Percentiles rank a stretch among this genome's conserved stretches.
Conservation (phyloP, 306 rosid genomes). For the Datisca glomerata region DNA sequence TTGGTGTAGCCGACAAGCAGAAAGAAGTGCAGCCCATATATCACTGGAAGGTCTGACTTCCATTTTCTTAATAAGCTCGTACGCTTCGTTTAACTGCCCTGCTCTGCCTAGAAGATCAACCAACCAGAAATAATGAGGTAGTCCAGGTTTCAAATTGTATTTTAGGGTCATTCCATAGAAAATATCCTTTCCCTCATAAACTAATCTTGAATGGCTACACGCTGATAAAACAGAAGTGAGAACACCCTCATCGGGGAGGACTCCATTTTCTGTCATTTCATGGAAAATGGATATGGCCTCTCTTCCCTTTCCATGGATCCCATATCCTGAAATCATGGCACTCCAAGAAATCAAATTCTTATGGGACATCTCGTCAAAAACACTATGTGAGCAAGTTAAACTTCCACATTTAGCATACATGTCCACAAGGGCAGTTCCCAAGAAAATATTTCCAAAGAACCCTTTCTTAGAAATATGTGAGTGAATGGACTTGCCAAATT, state of each 20-base stretch:
- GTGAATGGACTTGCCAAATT: slow-evolving; percentile 35
- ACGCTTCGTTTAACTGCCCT: slow-evolving; percentile 46
- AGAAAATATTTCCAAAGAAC: slow-evolving; percentile 27
- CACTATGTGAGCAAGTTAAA: slow-evolving; percentile 24
- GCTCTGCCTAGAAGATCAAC: slow-evolving; percentile 58
- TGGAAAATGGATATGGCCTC: slow-evolving; percentile 38
- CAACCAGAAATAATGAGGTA: slow-evolving; percentile 39
- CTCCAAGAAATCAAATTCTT: slow-evolving; percentile 48
- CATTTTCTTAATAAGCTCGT: slow-evolving; percentile 29
- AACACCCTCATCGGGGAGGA: slow-evolving; percentile 45
- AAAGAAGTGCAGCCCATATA: slow-evolving; percentile 45
- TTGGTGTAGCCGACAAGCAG: slow-evolving; percentile 41
- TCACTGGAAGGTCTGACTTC: slow-evolving; percentile 30
- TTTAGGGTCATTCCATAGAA: slow-evolving; percentile 29
- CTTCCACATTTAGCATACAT: slow-evolving; percentile 60
- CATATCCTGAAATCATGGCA: too few species aligned
- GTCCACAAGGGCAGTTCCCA: slow-evolving; percentile 42
- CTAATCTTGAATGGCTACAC: slow-evolving; percentile 60
- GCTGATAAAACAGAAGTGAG: slow-evolving; percentile 48
- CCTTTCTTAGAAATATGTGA: slow-evolving; percentile 34
- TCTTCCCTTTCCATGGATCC: slow-evolving; percentile 49
- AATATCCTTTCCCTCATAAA: slow-evolving; percentile 37
- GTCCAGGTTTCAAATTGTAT: slow-evolving; percentile 31
- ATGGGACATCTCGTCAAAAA: slow-evolving; percentile 34
- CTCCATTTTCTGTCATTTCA: slow-evolving; percentile 25